Percentiles rank a stretch among this genome's conserved stretches.
Conservation (phyloP, 306 rosid species). For the Canavalia ensiformis region DNA sequence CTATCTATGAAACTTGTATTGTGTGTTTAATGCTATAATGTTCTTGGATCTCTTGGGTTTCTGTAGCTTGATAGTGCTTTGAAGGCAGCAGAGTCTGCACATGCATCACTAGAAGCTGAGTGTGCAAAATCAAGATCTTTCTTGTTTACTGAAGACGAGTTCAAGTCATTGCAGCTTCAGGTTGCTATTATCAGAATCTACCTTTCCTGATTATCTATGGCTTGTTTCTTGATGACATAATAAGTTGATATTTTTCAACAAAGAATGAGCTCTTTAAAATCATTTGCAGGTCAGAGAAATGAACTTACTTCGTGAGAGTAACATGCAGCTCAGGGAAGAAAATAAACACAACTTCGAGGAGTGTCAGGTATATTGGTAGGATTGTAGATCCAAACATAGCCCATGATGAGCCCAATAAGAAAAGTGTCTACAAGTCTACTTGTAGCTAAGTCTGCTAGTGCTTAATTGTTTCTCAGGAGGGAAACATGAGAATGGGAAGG, state of each 20-base stretch:
- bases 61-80: conserved; percentile 86
- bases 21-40: conserved; percentile 25
- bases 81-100: conserved; percentile 83
- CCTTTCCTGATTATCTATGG: not conserved
- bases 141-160: conserved; percentile 87
- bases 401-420: too few relatives aligned
- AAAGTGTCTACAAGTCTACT: too few relatives aligned
- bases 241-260: conserved; percentile 7
- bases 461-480: too few relatives aligned
- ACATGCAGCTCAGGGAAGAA: conserved; percentile 96
- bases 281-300: conserved; percentile 83
- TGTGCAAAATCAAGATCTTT: conserved; percentile 77
- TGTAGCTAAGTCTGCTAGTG: too few relatives aligned
- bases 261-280: conserved; percentile 28
- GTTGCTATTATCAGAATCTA: conserved; percentile 49
- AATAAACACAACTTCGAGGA: conserved; percentile 97
- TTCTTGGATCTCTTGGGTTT: conserved; percentile 18
- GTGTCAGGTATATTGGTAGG: conserved; percentile 71
- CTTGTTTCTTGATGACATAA: conserved; percentile 8
- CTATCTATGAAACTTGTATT: not conserved
- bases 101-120: conserved; percentile 78
- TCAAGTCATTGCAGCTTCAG: conserved; percentile 93
- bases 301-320: conserved; percentile 97
- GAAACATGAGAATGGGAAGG: too few relatives aligned
- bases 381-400: too few relatives aligned